These are phyloP conservation scores for Wickerhamiella kurtzmanii DNA, from an alignment of 805 yeast genomes.

Conservation along the genomic window DNA sequence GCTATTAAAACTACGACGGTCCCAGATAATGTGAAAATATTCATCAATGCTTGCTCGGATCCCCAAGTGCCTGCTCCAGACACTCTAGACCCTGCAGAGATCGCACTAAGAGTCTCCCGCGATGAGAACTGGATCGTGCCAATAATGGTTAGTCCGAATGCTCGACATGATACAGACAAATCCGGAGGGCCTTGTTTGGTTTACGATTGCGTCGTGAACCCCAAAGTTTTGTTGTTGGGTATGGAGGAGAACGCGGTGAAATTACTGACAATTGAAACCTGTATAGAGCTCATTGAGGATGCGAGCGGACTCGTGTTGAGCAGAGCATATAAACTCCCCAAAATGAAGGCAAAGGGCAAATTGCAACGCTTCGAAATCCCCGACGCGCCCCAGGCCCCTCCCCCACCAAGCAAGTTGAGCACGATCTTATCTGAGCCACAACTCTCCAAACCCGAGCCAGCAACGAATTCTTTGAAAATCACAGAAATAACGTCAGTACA, in stretches of 20 bases:
- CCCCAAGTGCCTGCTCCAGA: slow-evolving; percentile 52
- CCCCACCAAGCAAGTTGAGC: neutral
- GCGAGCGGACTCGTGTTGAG: slow-evolving; percentile 38
- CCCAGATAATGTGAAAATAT: slow-evolving; percentile 44
- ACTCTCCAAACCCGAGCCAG: neutral
- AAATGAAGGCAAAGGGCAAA: slow-evolving; percentile 57
- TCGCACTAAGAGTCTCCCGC: slow-evolving; percentile 49
- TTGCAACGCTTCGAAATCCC: slow-evolving; percentile 30
- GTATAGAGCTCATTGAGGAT: slow-evolving; percentile 65
- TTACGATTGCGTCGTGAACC: slow-evolving; percentile 68
- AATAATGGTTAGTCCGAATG: slow-evolving; percentile 45
- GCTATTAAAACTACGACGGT: slow-evolving; percentile 33
- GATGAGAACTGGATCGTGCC: slow-evolving; percentile 79
- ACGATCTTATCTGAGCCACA: neutral
- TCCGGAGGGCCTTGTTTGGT: slow-evolving; percentile 48
- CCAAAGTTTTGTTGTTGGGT: slow-evolving; percentile 49
- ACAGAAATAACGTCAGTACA: neutral
- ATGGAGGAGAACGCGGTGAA: slow-evolving; percentile 44
- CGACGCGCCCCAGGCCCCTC: neutral
- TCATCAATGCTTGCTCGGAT: slow-evolving; percentile 65
- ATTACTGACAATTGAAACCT: slow-evolving; percentile 65
- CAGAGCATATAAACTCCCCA: slow-evolving; percentile 53
- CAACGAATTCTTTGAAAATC: too few relatives aligned
- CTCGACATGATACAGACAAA: slow-evolving; percentile 47
- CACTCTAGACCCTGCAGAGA: slow-evolving; percentile 21